These are phyloP conservation scores for Biscutella auriculata DNA, from an alignment of 441 rosid species.

Conservation along the genomic window DNA sequence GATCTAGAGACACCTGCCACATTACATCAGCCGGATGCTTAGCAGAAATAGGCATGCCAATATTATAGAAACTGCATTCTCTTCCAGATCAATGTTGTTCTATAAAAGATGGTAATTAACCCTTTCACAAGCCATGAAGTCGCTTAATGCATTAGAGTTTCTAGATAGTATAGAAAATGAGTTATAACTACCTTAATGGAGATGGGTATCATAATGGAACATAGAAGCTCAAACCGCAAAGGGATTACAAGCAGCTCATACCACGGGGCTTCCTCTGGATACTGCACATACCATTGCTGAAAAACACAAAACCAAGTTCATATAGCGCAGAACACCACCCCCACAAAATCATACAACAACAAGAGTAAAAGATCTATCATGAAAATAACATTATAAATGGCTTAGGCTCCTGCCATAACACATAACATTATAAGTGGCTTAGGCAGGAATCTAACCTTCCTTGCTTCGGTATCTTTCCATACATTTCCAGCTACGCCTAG, in stretches of 20 bases:
- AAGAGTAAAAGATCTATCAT: neutral
- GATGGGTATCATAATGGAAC: constrained; percentile 99
- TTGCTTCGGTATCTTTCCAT: constrained; percentile 97
- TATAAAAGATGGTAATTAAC: neutral
- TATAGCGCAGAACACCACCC: constrained; percentile 5
- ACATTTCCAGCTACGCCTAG: constrained; percentile 94
- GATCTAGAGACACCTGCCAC: constrained; percentile 89
- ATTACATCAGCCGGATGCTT: constrained; percentile 7
- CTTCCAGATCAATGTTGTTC: neutral
- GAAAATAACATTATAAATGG: too few relatives aligned
- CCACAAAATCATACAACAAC: neutral
- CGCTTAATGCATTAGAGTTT: neutral
- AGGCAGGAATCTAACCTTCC: constrained; percentile 44
- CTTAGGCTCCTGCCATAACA: too few relatives aligned
- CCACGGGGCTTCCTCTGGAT: constrained; percentile 94
- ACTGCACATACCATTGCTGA: constrained; percentile 95
- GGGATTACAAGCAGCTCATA: constrained; percentile 89
- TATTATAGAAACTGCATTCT: neutral
- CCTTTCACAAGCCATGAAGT: neutral
- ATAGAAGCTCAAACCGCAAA: constrained; percentile 92
- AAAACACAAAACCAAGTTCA: constrained; percentile 18
- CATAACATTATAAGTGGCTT: neutral
- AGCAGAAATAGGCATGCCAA: neutral
- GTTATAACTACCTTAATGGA: constrained; percentile 63
- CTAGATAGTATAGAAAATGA: neutral